Evolutionary conservation across 2,329 filamentous ascomycete genomes (phyloP).

Genomic region (Ceratocystis albifundus): DNA sequence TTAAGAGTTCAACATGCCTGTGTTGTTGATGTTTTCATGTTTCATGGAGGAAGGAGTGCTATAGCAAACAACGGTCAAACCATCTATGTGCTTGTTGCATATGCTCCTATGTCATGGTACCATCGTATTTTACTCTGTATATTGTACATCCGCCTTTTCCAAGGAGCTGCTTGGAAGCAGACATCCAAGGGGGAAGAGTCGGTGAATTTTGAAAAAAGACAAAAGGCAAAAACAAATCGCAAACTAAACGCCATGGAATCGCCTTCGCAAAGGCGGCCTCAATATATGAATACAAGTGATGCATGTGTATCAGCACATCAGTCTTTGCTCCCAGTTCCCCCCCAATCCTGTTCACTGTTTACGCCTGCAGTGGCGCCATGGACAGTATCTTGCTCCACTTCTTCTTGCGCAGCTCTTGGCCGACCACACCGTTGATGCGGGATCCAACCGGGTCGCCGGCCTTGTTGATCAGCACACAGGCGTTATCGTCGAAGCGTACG

Average conservation of each 20-base stretch:
- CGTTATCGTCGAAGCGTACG: slow-evolving; percentile 93
- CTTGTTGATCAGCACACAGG: slow-evolving; percentile 95
- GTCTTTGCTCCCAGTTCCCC: neutral
- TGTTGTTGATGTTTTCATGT: neutral
- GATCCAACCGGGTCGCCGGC: slow-evolving; percentile 88
- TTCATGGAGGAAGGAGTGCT: neutral
- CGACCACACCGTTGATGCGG: slow-evolving; percentile 84
- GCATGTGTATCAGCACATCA: neutral
- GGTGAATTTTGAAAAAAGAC: neutral
- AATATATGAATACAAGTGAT: slow-evolving; percentile 10
- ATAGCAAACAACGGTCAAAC: no score
- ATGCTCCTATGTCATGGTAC: neutral
- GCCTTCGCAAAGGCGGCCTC: neutral
- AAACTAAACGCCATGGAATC: slow-evolving; percentile 1
- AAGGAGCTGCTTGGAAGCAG: neutral
- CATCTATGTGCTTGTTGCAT: neutral
- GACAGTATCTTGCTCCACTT: slow-evolving; percentile 98
- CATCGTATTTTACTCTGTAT: neutral
- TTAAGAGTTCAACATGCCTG: neutral
- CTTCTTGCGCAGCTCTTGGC: slow-evolving; percentile 75
- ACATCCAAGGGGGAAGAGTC: neutral
- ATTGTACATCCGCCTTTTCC: neutral
- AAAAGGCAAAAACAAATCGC: neutral
- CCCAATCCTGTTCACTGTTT: slow-evolving; percentile 23
- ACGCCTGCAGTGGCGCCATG: slow-evolving; percentile 64